These are phyloP conservation scores for Fraxinus platypoda DNA, from an alignment of 305 asterid genomes.

Conservation along the genomic window DNA sequence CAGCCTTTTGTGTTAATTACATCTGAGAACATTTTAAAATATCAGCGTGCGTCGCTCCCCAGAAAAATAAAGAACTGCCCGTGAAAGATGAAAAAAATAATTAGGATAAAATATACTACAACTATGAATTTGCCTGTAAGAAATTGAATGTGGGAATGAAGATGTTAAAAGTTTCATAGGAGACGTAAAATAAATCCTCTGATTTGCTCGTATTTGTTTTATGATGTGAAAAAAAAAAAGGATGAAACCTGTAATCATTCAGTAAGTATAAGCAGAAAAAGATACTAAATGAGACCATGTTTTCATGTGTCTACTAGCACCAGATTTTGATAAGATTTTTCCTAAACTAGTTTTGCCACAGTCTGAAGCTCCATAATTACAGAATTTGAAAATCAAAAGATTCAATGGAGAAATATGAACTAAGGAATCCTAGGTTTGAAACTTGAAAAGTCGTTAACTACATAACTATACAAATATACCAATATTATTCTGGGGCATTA, in stretches of 20 bases:
- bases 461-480: background rate
- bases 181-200: background rate
- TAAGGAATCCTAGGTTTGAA: background rate
- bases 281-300: background rate
- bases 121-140: background rate
- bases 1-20: background rate
- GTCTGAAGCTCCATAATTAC: background rate
- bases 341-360: background rate
- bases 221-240: background rate
- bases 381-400: background rate
- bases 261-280: background rate
- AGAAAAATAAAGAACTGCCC: background rate
- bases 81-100: background rate
- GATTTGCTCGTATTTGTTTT: background rate
- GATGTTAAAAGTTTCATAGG: background rate
- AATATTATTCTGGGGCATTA: background rate
- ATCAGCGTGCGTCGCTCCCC: background rate
- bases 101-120: background rate
- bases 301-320: background rate
- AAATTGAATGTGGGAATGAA: background rate
- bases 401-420: background rate
- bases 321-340: slow-evolving; percentile 5
- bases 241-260: background rate
- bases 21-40: background rate
- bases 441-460: background rate